Evolutionary conservation across 106 monocot genomes (phyloP).

Genomic region (Dendrobium catenatum): DNA sequence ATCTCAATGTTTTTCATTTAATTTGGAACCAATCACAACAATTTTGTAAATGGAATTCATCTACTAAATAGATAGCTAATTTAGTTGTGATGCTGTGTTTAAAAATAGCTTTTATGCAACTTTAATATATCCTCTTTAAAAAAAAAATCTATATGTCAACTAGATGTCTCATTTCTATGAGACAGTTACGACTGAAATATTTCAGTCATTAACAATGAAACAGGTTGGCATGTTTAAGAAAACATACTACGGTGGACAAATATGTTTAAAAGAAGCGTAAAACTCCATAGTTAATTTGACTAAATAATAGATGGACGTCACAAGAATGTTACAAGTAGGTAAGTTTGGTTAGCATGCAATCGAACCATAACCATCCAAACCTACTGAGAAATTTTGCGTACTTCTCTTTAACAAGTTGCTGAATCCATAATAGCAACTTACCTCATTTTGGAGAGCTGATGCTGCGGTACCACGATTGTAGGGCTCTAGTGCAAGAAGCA

Average conservation of each 20-base stretch:
- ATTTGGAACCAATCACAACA: not conserved
- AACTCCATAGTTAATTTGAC: not conserved
- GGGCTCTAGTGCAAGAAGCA: constrained; percentile 35
- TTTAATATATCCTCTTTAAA: not conserved
- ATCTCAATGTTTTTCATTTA: not conserved
- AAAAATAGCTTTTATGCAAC: not conserved
- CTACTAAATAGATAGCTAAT: not conserved
- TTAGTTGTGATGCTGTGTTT: not conserved
- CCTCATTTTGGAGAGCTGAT: constrained; percentile 35
- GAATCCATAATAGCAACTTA: constrained; percentile 1
- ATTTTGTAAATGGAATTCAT: not conserved
- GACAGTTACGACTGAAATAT: not conserved
- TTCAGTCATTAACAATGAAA: not conserved
- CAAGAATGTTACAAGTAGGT: not conserved
- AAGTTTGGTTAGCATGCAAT: not conserved
- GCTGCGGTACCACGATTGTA: constrained; percentile 31
- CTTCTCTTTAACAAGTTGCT: too few relatives aligned
- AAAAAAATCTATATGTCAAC: not conserved
- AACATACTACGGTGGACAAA: not conserved
- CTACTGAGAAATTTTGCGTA: not conserved
- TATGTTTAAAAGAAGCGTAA: not conserved
- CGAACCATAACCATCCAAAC: not conserved
- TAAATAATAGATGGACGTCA: not conserved
- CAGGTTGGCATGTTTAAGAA: not conserved
- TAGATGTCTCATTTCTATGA: not conserved